These are phyloP conservation scores for Citrus medica DNA, from an alignment of 345 rosid genomes.

Conservation along the genomic window DNA sequence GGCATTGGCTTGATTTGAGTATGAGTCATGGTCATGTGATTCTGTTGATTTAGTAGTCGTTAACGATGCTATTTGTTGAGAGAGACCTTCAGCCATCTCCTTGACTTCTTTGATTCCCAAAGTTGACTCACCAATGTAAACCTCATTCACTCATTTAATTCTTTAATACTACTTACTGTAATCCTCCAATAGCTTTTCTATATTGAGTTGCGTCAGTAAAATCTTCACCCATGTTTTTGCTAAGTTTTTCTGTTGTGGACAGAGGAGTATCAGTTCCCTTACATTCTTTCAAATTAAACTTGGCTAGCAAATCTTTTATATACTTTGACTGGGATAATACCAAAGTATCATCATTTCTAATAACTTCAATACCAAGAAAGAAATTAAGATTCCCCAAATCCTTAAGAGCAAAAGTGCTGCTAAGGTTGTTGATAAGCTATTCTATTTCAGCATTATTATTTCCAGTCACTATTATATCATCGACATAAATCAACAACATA, in stretches of 20 bases:
- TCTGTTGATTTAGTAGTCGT: too few relatives aligned
- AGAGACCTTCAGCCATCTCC: too few relatives aligned
- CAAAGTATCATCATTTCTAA: neutral
- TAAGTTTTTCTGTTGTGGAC: neutral
- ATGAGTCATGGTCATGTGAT: too few relatives aligned
- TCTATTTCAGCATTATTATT: neutral
- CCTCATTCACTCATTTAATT: too few relatives aligned
- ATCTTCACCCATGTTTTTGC: neutral
- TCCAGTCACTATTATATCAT: neutral
- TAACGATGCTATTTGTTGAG: too few relatives aligned
- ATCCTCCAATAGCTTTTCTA: neutral
- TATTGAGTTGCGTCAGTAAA: neutral
- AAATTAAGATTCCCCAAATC: neutral
- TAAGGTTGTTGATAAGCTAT: fast-evolving
- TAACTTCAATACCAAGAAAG: too few relatives aligned
- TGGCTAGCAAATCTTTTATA: fast-evolving
- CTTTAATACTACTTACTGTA: neutral
- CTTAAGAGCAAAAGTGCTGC: neutral
- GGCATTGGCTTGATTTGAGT: too few relatives aligned
- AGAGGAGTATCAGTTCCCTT: neutral
- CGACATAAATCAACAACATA: neutral
- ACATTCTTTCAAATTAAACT: neutral
- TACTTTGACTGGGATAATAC: neutral
- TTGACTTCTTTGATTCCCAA: too few relatives aligned
- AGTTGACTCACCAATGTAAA: too few relatives aligned